Conservation (phyloP, 2,329 filamentous ascomycete species). For the Fusarium subglutinans region DNA sequence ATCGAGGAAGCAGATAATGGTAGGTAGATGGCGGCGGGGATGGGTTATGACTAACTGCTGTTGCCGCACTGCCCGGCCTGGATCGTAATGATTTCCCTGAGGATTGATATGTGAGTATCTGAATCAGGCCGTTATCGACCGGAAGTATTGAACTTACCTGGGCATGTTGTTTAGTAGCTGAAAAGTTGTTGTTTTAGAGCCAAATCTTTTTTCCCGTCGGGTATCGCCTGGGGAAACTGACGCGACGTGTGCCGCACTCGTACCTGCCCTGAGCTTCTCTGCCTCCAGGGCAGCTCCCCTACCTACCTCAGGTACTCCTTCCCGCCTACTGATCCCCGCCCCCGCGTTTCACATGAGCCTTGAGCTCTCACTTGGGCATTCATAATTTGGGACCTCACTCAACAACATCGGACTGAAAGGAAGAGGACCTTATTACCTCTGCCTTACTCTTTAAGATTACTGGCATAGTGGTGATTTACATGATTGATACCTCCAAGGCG, state of each 20-base stretch:
- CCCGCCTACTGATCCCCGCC: slow-evolving; percentile 20
- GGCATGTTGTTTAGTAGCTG: slow-evolving; percentile 36
- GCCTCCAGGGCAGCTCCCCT: background rate
- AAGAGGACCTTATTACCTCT: background rate
- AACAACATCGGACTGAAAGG: background rate
- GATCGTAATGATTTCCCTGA: slow-evolving; percentile 97
- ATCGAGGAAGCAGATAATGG: slow-evolving; percentile 1
- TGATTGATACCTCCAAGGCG: background rate
- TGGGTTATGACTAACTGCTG: slow-evolving; percentile 76
- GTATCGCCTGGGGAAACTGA: slow-evolving; percentile 19
- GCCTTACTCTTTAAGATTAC: background rate
- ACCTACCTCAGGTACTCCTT: background rate
- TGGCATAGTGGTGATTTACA: background rate
- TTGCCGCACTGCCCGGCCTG: slow-evolving; percentile 99
- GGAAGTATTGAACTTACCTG: slow-evolving; percentile 24
- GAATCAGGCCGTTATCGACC: background rate
- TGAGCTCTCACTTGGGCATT: background rate
- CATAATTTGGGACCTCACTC: slow-evolving; percentile 1
- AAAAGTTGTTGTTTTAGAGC: slow-evolving; percentile 27
- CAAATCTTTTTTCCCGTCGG: slow-evolving; percentile 14
- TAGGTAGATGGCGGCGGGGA: slow-evolving; percentile 11
- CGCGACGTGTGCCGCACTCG: slow-evolving; percentile 35
- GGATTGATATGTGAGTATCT: background rate
- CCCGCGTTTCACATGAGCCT: slow-evolving; percentile 27
- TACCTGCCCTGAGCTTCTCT: slow-evolving; percentile 8